Percentiles rank a stretch among this genome's conserved stretches.
Conservation (phyloP, 176 grass and related monocot species). For the Bromus sterilis region DNA sequence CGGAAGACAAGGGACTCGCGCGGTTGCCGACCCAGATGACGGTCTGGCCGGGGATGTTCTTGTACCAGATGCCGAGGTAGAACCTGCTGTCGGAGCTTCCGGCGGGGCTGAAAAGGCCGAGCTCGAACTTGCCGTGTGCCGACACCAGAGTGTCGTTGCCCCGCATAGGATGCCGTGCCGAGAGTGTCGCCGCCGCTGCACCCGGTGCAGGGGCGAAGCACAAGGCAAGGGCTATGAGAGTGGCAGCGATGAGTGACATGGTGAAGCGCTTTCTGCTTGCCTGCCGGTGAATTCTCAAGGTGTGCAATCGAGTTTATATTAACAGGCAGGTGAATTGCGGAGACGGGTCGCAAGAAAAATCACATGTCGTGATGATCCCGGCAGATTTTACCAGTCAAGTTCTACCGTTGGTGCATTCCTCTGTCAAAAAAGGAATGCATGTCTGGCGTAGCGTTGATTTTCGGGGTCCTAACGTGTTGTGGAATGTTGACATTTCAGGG, state of each 20-base stretch:
- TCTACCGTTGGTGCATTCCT: too few species aligned
- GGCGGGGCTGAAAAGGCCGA: conserved; percentile 27
- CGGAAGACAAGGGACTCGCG: neutral
- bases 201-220: neutral
- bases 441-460: too few species aligned
- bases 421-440: too few species aligned
- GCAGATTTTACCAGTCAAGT: too few species aligned
- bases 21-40: conserved; percentile 34
- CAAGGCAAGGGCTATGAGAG: neutral
- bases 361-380: too few species aligned
- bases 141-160: conserved; percentile 30
- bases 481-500: too few species aligned
- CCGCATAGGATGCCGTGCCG: conserved; percentile 3
- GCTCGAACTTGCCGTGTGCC: conserved; percentile 30
- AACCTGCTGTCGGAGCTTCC: neutral
- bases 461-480: too few species aligned
- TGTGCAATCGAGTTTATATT: neutral
- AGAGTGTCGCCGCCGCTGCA: neutral
- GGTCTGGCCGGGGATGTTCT: conserved; percentile 29
- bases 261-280: neutral
- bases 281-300: neutral
- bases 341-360: neutral
- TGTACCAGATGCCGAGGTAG: conserved; percentile 40
- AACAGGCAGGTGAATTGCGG: neutral
- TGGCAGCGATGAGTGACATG: neutral